Base-by-base conservation (phyloP, 768 basidiomycete genomes). In the Agrocybe pediades region DNA sequence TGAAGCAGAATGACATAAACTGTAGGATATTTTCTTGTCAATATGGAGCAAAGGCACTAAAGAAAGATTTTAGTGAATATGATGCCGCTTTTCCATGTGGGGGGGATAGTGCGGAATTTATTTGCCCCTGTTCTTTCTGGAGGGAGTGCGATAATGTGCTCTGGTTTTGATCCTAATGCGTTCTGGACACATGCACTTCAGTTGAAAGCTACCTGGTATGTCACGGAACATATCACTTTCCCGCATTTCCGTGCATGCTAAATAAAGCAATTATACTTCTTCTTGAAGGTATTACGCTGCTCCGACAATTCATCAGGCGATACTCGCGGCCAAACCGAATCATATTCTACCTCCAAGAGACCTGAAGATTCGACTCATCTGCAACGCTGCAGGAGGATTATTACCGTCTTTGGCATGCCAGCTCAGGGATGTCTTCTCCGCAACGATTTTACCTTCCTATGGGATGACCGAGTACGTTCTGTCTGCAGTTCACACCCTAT, bases 51-150 rank as follows among this genome's bases (percentile, higher is more conserved):
- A 45, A 13, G 33, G 40, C 44, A 41, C 49, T 49, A 50, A 53
- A 42, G 29, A 46, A 58, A 46, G 33, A 46, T 33, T 33, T 40
- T 52, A 74, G 75, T 75, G 55, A 74, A 73, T 43, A 71, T 80
- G 71, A 81, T 80, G 84, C 82, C 82, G 40, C 70, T 81, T 20
- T 84, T 83, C 69, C 81, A 83, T 57, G 81, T 84, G 36, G 83
- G 83, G 24, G 84, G 83, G 19, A 79, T 85, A 43, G 77, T 84
- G 33, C 78, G 80, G 44, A 84, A 81, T 61, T 71, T 85, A 17
- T 71, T 83, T 17, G 79, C 83, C n/a, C 81, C 84, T 9, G 65
- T 84, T 2, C 69, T 81, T 49, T 77, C 80, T n/a, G 79, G 80
- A 6, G 81, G 80, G 13, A 76, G 76, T 51, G 71, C 82, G 2